These are phyloP conservation scores for Dryas drummondii DNA, from an alignment of 306 rosid genomes.

Conservation along the genomic window DNA sequence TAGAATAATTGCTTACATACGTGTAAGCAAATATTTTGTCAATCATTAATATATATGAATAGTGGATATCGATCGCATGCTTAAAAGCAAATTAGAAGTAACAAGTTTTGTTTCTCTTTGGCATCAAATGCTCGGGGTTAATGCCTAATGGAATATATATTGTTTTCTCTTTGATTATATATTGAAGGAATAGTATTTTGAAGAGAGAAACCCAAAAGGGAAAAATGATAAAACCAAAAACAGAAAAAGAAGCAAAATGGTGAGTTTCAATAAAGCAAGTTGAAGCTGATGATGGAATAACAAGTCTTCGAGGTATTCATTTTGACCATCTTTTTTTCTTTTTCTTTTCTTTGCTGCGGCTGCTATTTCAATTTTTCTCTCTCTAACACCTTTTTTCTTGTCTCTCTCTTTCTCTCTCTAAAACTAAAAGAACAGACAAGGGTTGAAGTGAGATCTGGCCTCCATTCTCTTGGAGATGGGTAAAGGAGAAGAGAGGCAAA, in stretches of 20 bases:
- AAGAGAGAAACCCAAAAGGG: constrained; percentile 7
- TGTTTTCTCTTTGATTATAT: neutral
- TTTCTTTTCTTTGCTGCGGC: constrained; percentile 48
- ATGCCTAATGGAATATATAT: too few relatives aligned
- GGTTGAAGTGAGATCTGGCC: constrained; percentile 41
- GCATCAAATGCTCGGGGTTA: too few relatives aligned
- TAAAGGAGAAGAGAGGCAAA: constrained; percentile 68
- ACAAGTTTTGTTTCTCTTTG: too few relatives aligned
- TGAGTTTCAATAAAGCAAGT: constrained; percentile 93
- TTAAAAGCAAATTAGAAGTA: too few relatives aligned
- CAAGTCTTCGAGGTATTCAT: constrained; percentile 78
- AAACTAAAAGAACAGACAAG: constrained; percentile 12
- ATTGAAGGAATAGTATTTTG: neutral
- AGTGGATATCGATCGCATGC: too few relatives aligned
- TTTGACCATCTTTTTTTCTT: constrained; percentile 83
- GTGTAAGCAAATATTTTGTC: too few relatives aligned
- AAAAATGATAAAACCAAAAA: constrained; percentile 15
- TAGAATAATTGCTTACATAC: too few relatives aligned
- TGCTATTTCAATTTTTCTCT: constrained; percentile 38
- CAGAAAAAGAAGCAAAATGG: constrained; percentile 53
- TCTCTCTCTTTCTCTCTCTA: constrained; percentile 25
- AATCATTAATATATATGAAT: too few relatives aligned
- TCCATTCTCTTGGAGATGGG: constrained; percentile 99
- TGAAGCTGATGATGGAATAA: constrained; percentile 67
- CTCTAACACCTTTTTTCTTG: constrained; percentile 6